phyloP scores from a whole-genome alignment of 139 green algal species.

The Tetraselmis striata region DNA sequence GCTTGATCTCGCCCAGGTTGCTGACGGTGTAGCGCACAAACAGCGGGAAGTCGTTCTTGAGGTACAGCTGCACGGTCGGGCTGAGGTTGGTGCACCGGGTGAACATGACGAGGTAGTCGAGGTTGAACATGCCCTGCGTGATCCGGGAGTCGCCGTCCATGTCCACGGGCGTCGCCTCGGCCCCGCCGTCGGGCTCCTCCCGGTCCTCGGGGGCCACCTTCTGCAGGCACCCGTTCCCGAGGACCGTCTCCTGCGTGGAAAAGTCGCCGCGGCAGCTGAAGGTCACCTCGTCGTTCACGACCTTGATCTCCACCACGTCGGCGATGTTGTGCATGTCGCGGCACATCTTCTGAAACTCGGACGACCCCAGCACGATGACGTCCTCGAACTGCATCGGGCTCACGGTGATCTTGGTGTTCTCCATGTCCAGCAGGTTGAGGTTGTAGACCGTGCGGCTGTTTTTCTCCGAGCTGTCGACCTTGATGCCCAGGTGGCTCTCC shows the following conservation, averaged over 20 bases:
- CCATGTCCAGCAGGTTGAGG: slow-evolving; percentile 16
- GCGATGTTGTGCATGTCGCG: slow-evolving; percentile 21
- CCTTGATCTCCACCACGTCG: slow-evolving; percentile 16
- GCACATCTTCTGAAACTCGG: slow-evolving; percentile 28
- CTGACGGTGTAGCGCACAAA: slow-evolving; percentile 9
- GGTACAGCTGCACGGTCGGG: slow-evolving; percentile 16
- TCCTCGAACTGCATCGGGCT: slow-evolving; percentile 1
- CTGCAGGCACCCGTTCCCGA: too few relatives aligned
- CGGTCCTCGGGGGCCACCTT: too few relatives aligned
- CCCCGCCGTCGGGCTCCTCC: too few relatives aligned
- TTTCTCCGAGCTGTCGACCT: slow-evolving; percentile 15
- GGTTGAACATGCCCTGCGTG: slow-evolving; percentile 15
- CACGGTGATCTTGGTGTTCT: slow-evolving; percentile 6
- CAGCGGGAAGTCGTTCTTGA: slow-evolving; percentile 23
- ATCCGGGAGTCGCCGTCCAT: too few relatives aligned
- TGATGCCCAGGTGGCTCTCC: slow-evolving; percentile 12
- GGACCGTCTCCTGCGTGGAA: slow-evolving; percentile 13
- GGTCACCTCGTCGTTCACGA: slow-evolving; percentile 6
- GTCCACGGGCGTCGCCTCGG: too few relatives aligned
- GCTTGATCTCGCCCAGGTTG: slow-evolving; percentile 18
- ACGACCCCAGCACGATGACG: slow-evolving; percentile 6
- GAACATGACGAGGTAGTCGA: slow-evolving; percentile 20
- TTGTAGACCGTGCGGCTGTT: slow-evolving; percentile 9
- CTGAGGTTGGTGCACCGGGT: slow-evolving; percentile 24
- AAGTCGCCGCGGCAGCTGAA: slow-evolving; percentile 20